Evolutionary conservation across 768 basidiomycete species (phyloP).

Genomic region (Boletus tylopilopsis): DNA sequence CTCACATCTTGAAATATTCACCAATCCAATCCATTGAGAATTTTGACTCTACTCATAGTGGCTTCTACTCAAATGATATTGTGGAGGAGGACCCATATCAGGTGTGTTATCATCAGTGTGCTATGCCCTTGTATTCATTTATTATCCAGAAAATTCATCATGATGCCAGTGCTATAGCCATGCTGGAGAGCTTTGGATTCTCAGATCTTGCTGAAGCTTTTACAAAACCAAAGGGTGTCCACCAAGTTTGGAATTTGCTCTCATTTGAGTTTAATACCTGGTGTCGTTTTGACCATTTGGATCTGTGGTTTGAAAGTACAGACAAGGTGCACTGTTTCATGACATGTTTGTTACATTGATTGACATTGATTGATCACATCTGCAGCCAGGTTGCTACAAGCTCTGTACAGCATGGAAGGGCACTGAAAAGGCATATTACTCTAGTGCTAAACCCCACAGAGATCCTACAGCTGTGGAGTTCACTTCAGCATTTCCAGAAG

Average conservation of each 20-base stretch:
- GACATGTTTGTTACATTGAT: background rate
- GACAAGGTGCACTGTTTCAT: background rate
- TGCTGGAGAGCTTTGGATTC: background rate
- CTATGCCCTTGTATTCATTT: background rate
- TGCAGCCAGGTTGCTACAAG: background rate
- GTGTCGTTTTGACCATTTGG: rapidly evolving
- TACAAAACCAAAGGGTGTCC: background rate
- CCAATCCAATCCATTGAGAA: background rate
- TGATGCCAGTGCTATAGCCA: background rate
- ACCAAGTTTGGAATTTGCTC: background rate
- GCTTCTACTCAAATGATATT: too few species aligned
- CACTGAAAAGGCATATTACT: too few species aligned
- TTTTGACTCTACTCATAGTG: too few species aligned
- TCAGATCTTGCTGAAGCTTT: background rate
- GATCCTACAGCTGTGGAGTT: background rate
- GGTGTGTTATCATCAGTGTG: background rate
- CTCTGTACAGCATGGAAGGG: background rate
- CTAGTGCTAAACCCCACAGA: too few species aligned
- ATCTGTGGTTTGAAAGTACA: background rate
- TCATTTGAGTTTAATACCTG: background rate
- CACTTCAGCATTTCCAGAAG: background rate
- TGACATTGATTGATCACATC: background rate
- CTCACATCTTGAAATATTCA: background rate
- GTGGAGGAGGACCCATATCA: too few species aligned
- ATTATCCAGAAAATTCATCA: background rate